These are phyloP conservation scores for Hirschioporus abietinus DNA, from an alignment of 768 basidiomycete species.

Conservation along the genomic window DNA sequence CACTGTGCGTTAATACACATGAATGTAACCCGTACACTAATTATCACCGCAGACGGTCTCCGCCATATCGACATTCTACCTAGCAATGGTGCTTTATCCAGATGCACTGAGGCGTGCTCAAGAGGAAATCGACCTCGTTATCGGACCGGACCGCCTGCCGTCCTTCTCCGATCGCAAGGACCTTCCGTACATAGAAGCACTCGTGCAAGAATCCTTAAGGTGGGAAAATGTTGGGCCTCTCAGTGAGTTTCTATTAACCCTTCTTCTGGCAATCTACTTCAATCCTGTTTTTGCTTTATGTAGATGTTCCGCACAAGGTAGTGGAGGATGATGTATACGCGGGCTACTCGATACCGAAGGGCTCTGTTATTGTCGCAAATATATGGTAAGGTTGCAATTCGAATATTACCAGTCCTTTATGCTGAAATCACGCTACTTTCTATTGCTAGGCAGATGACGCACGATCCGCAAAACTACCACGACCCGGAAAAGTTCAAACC, in stretches of 20 bases:
- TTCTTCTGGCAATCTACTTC: too few species aligned
- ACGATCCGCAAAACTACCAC: slow-evolving; percentile 27
- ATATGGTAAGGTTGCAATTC: slow-evolving; percentile 22
- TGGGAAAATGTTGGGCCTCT: slow-evolving; percentile 18
- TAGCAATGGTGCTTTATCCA: slow-evolving; percentile 35
- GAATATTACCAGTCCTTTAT: neutral
- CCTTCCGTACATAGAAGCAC: slow-evolving; percentile 33
- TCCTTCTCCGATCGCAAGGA: slow-evolving; percentile 23
- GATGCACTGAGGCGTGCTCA: slow-evolving; percentile 32
- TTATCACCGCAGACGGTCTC: slow-evolving; percentile 13
- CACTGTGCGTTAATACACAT: slow-evolving; percentile 25
- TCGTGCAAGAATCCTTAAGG: slow-evolving; percentile 28
- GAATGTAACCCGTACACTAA: neutral
- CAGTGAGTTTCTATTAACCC: too few species aligned
- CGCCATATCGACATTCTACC: slow-evolving; percentile 22
- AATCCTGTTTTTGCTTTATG: too few species aligned
- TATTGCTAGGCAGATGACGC: slow-evolving; percentile 23
- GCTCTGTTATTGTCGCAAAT: slow-evolving; percentile 28
- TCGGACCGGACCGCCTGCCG: slow-evolving; percentile 31
- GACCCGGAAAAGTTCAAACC: slow-evolving; percentile 31
- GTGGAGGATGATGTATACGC: slow-evolving; percentile 30
- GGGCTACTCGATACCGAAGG: slow-evolving; percentile 32
- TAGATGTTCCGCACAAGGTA: slow-evolving; percentile 34
- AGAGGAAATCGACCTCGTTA: slow-evolving; percentile 34
- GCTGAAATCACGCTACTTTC: neutral